Evolutionary conservation across 2,329 filamentous ascomycete genomes (phyloP).

Genomic region (Pseudogymnoascus sp.): DNA sequence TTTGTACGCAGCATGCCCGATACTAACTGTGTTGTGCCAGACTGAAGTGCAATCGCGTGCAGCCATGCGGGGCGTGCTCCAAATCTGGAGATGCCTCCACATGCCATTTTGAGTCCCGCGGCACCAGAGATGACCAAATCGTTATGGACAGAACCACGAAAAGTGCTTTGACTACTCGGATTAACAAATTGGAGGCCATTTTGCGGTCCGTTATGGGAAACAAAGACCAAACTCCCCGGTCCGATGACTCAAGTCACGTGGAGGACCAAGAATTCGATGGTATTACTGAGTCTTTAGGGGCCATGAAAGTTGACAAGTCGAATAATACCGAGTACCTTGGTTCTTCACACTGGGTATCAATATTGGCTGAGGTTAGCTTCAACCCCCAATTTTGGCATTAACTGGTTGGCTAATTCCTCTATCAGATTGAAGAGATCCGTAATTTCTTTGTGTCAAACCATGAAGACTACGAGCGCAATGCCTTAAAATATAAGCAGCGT

Average conservation of each 20-base stretch:
- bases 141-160: conserved; percentile 6
- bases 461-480: conserved; percentile 10
- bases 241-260: not conserved
- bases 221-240: not conserved
- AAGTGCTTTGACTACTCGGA: conserved; percentile 11
- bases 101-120: conserved; percentile 12
- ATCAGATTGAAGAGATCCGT: conserved; percentile 14
- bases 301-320: conserved; percentile 15
- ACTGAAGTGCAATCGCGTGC: conserved; percentile 10
- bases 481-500: conserved; percentile 7
- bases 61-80: conserved; percentile 16
- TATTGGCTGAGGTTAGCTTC: conserved; percentile 14
- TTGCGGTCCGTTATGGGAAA: conserved; percentile 12
- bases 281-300: conserved; percentile 11
- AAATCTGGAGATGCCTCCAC: conserved; percentile 15
- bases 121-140: not conserved
- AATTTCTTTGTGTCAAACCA: conserved; percentile 11
- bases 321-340: conserved; percentile 13
- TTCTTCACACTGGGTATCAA: conserved; percentile 15
- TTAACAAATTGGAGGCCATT: conserved; percentile 14
- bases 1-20: not conserved
- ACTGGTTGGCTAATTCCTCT: not conserved
- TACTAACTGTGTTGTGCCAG: not conserved
- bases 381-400: not conserved
- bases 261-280: conserved; percentile 7